Evolutionary conservation across 2,329 filamentous ascomycete genomes (phyloP).

Genomic region (Tolypocladium inflatum): DNA sequence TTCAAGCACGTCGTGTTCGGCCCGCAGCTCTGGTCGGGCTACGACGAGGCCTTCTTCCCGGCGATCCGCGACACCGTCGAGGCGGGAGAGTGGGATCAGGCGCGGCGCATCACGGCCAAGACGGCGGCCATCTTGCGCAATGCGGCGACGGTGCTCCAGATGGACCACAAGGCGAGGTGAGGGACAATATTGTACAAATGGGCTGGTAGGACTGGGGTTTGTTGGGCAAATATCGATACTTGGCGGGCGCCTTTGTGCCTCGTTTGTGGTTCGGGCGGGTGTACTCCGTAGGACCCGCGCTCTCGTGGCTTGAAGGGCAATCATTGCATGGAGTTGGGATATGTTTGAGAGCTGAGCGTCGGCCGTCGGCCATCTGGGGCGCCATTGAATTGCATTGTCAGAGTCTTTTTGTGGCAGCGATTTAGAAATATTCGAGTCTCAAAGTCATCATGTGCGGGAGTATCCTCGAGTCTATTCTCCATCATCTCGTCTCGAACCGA

Average conservation of each 20-base stretch:
- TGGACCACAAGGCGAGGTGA: slow-evolving; percentile 10
- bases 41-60: slow-evolving; percentile 39
- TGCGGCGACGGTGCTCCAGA: slow-evolving; percentile 37
- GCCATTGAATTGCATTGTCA: background rate
- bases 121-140: slow-evolving; percentile 57
- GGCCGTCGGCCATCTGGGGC: background rate
- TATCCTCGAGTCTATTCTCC: too few relatives aligned
- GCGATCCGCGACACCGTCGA: slow-evolving; percentile 76
- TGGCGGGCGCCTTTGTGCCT: slow-evolving; percentile 6
- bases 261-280: slow-evolving; percentile 2
- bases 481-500: too few relatives aligned
- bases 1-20: slow-evolving; percentile 92
- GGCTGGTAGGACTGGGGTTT: background rate
- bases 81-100: slow-evolving; percentile 58
- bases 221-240: background rate
- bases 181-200: background rate
- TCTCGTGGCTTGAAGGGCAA: slow-evolving; percentile 9
- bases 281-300: background rate
- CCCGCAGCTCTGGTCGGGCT: slow-evolving; percentile 61
- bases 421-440: background rate
- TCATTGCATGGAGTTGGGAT: slow-evolving; percentile 25
- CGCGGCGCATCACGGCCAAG: slow-evolving; percentile 60
- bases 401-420: background rate
- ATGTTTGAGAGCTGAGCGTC: background rate
- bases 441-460: background rate